Base-by-base conservation (phyloP, 2,329 filamentous ascomycete genomes). In the Epichloe hybrida region DNA sequence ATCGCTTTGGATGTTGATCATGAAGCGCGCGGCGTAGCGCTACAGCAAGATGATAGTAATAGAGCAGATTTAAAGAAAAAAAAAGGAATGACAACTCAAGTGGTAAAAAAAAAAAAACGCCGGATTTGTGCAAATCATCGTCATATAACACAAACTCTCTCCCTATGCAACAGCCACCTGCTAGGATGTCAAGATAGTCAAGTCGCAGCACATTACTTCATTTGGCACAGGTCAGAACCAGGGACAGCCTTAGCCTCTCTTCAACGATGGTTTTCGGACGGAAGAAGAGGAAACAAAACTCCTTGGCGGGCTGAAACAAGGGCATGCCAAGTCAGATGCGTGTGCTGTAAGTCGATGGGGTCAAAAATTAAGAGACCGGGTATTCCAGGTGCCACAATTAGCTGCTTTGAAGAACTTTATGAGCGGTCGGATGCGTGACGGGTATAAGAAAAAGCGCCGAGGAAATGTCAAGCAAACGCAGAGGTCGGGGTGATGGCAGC, bases 21-120 rank as follows among this genome's bases (percentile, higher is more conserved):
- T 40, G 31, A 38, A 39, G 39, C 45, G 34, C n/a, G 38, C 20
- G 15, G 21, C 50, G 45, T 27, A 44, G 40, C 31, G 40, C 23
- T 31, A 34, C 23, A 20, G 34, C 45, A 15, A 43, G 5, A 47
- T 31, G 20, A 44, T 31, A 15, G 39, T 36, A 31, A 15, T 21
- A n/a, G 9, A 31, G 34, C 31, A 6, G 27, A 2, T 8, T 9
- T 20, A 46, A 17, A 6, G 37, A 27, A 27, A 23, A 41, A 21
- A 40, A 37, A 37, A 34, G 17, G 15, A 21, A 15, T 36, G 34
- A 21, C 3, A 48, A 41, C 4, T 34, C 35, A 27, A 40, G 5
- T 21, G 27, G 59, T 53, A 23, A 23, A 53, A 54, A 42, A 45
- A n/a, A 55, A 46, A 47, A 56, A 62, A 61, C 61, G 61, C 59